A percentile compares a stretch with the other conserved stretches of the same genome.
Evolutionary conservation across 2,329 filamentous ascomycete species (phyloP).

Genomic region (Stagonosporopsis cucurbitacearum): DNA sequence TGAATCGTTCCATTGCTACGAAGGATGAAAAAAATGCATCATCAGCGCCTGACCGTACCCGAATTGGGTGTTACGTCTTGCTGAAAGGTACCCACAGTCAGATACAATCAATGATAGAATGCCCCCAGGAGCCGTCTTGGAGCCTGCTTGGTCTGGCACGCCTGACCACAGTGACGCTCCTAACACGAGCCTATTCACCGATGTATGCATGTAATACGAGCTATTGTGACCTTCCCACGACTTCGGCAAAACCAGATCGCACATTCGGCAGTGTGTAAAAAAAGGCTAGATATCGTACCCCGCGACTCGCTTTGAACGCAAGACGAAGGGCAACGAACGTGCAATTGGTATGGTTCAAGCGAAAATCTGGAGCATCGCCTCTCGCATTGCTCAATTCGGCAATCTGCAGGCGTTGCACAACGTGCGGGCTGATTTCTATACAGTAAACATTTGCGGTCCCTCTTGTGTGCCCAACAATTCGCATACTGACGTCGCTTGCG

Average conservation of each 20-base stretch:
- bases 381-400: constrained; percentile 4
- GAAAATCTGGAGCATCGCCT: background rate
- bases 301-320: background rate
- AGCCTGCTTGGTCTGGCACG: background rate
- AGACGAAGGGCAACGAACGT: background rate
- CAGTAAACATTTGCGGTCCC: background rate
- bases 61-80: background rate
- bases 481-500: constrained; percentile 3
- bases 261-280: background rate
- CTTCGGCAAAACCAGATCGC: background rate
- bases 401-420: constrained; percentile 4
- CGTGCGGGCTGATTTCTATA: constrained; percentile 2
- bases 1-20: constrained; percentile 58
- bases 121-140: background rate
- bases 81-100: constrained; percentile 9
- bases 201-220: background rate
- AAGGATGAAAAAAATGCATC: constrained; percentile 51
- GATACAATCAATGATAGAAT: constrained; percentile 1
- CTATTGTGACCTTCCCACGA: background rate
- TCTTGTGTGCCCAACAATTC: constrained; percentile 10
- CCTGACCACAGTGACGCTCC: background rate
- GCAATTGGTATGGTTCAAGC: background rate
- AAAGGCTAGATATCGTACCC: background rate
- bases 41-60: background rate
- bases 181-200: background rate